Conservation (phyloP, 768 basidiomycete species). For the Lentinula aciculospora region DNA sequence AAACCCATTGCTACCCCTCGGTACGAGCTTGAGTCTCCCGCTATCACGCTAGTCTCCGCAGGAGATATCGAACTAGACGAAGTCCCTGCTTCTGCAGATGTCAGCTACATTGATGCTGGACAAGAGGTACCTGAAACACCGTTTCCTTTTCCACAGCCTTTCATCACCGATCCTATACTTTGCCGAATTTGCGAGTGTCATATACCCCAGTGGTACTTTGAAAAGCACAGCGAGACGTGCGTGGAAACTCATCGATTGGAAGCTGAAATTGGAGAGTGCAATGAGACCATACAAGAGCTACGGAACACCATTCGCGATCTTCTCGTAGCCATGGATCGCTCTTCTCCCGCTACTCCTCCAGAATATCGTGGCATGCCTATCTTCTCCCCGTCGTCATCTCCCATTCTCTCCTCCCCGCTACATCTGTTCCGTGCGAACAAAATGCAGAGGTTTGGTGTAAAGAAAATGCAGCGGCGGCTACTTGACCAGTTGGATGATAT, state of each 20-base stretch:
- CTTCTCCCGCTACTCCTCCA: constrained; percentile 57
- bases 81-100: constrained; percentile 34
- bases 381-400: constrained; percentile 66
- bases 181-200: constrained; percentile 98
- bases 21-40: constrained; percentile 59
- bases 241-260: constrained; percentile 94
- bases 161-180: constrained; percentile 79
- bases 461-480: constrained; percentile 74
- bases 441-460: constrained; percentile 75
- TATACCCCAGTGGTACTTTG: constrained; percentile 99
- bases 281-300: constrained; percentile 87
- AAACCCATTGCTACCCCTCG: constrained; percentile 74
- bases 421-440: constrained; percentile 73
- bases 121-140: constrained; percentile 50
- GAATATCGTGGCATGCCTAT: constrained; percentile 90
- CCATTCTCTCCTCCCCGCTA: constrained; percentile 67
- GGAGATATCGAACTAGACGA: constrained; percentile 37
- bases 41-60: constrained; percentile 48
- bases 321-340: constrained; percentile 60
- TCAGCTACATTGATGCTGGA: constrained; percentile 26
- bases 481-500: constrained; percentile 87
- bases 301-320: constrained; percentile 83
- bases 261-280: constrained; percentile 89
- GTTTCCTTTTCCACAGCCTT: constrained; percentile 72
- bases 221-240: constrained; percentile 99